These are phyloP conservation scores for Penicillium goetzii DNA, from an alignment of 495 filamentous ascomycete genomes.

Conservation along the genomic window DNA sequence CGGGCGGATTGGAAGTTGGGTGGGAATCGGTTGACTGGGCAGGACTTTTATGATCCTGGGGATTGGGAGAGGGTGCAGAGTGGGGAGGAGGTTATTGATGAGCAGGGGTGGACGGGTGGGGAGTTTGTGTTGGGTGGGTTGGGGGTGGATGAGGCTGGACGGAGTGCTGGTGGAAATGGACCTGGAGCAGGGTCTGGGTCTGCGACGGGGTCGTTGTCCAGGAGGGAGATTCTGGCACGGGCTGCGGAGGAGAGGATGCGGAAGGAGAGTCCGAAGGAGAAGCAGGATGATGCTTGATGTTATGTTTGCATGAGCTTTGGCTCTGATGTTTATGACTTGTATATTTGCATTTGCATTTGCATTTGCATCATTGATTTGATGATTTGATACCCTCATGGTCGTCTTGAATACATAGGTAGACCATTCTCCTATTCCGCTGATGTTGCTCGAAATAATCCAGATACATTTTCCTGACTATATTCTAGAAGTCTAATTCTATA, in stretches of 20 bases:
- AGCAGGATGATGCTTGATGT: conserved; percentile 33
- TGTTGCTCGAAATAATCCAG: neutral
- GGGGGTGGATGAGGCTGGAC: conserved; percentile 30
- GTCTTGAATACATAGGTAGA: neutral
- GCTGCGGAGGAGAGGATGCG: conserved; percentile 75
- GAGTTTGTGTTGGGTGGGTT: conserved; percentile 78
- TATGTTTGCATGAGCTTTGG: conserved; percentile 1
- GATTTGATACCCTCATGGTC: neutral
- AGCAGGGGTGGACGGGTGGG: conserved; percentile 86
- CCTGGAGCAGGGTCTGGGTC: conserved; percentile 22
- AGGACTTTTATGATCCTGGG: conserved; percentile 72
- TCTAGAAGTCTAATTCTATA: too few relatives aligned
- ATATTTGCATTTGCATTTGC: neutral
- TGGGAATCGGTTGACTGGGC: conserved; percentile 63
- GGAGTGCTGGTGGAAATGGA: conserved; percentile 21
- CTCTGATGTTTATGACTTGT: neutral
- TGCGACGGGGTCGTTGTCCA: conserved; percentile 38
- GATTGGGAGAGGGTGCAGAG: conserved; percentile 51
- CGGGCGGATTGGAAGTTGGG: conserved; percentile 72
- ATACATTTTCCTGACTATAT: too few relatives aligned
- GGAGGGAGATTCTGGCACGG: conserved; percentile 73
- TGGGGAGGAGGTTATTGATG: conserved; percentile 67
- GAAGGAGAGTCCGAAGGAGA: conserved; percentile 51
- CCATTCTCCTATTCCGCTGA: too few relatives aligned
- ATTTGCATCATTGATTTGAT: conserved; percentile 9